Evolutionary conservation across 805 yeast genomes (phyloP).

Genomic region (Suhomyces emberorum): DNA sequence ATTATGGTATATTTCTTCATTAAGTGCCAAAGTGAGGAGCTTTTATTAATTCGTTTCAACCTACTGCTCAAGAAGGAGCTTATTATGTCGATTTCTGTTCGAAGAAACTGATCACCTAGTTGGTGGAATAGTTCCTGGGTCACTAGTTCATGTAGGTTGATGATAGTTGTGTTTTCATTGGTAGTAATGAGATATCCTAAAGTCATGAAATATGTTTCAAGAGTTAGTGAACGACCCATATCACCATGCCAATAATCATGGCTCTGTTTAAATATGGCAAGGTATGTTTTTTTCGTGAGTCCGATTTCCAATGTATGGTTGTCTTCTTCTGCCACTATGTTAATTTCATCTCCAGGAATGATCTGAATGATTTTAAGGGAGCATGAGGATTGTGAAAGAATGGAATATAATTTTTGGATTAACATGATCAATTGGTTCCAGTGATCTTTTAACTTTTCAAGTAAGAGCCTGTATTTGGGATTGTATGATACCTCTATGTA

Average conservation of each 20-base stretch:
- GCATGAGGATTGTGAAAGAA: conserved; percentile 1
- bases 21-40: conserved; percentile 36
- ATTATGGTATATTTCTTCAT: conserved; percentile 22
- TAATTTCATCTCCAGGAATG: conserved; percentile 5
- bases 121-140: conserved; percentile 10
- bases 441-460: too few relatives aligned
- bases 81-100: conserved; percentile 27
- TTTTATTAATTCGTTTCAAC: conserved; percentile 35
- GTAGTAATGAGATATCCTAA: conserved; percentile 36
- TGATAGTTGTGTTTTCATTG: conserved; percentile 35
- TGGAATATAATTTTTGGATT: conserved; percentile 1
- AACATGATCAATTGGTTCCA: too few relatives aligned
- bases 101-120: conserved; percentile 8
- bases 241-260: conserved; percentile 28
- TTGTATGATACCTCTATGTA: too few relatives aligned
- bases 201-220: conserved; percentile 25
- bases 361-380: conserved; percentile 9
- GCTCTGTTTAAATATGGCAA: conserved; percentile 29
- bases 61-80: conserved; percentile 29
- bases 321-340: neutral
- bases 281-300: conserved; percentile 26
- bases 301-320: conserved; percentile 28
- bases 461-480: too few relatives aligned
- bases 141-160: conserved; percentile 26
- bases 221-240: conserved; percentile 1